A percentile compares a stretch with the other conserved stretches of the same genome.
Conservation (phyloP, 768 basidiomycete species). For the Termitomyces sp. region DNA sequence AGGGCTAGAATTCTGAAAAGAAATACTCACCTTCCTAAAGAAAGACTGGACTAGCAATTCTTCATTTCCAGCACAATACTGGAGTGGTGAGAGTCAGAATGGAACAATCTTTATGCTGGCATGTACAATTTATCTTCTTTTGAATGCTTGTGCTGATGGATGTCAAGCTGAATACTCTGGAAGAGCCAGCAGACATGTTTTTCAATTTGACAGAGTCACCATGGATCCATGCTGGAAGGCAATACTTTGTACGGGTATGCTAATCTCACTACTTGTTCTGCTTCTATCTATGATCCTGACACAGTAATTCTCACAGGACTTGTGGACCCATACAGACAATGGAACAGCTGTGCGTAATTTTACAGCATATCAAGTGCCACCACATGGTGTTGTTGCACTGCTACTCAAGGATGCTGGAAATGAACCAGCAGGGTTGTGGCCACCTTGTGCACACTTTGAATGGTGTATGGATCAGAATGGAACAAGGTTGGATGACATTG, state of each 20-base stretch:
- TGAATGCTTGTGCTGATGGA: not conserved
- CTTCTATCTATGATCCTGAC: not conserved
- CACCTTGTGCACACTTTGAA: conserved; percentile 52
- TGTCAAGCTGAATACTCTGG: conserved; percentile 47
- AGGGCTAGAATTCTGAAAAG: not conserved
- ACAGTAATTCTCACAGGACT: conserved; percentile 37
- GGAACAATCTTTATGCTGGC: conserved; percentile 66
- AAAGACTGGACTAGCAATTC: conserved; percentile 29
- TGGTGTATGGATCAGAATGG: conserved; percentile 64
- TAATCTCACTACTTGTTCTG: not conserved
- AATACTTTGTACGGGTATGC: conserved; percentile 54
- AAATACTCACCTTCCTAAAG: not conserved
- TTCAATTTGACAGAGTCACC: conserved; percentile 63
- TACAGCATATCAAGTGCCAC: conserved; percentile 46
- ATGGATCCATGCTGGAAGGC: conserved; percentile 57
- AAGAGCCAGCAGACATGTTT: conserved; percentile 46
- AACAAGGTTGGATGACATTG: conserved; percentile 22
- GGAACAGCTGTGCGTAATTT: conserved; percentile 61
- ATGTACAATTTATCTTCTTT: conserved; percentile 7
- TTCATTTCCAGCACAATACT: conserved; percentile 56
- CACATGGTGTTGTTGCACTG: conserved; percentile 69
- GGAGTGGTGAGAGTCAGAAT: conserved; percentile 56
- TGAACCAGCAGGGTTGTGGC: conserved; percentile 53
- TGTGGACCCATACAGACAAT: conserved; percentile 73
- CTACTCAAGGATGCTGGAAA: conserved; percentile 62